These are phyloP conservation scores for Yamadazyma atlantica DNA, from an alignment of 1,139 yeast genomes.

Conservation along the genomic window DNA sequence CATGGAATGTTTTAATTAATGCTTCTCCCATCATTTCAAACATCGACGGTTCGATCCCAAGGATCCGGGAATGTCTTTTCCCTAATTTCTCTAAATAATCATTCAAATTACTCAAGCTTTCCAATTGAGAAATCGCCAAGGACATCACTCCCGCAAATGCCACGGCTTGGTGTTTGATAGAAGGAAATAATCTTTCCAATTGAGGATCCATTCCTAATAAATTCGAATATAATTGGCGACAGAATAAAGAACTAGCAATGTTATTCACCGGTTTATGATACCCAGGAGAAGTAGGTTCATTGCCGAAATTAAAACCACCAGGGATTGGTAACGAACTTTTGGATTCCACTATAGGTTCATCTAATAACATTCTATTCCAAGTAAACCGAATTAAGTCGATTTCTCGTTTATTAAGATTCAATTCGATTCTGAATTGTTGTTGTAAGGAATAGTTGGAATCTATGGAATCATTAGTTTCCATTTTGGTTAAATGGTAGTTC, in stretches of 20 bases:
- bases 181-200: conserved; percentile 59
- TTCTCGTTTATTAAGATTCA: conserved; percentile 31
- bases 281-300: conserved; percentile 7
- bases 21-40: conserved; percentile 83
- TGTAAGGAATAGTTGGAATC: conserved; percentile 22
- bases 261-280: conserved; percentile 10
- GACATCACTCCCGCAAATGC: conserved; percentile 80
- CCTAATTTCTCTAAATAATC: conserved; percentile 65
- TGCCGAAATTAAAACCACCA: conserved; percentile 22
- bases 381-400: conserved; percentile 43
- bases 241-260: conserved; percentile 51
- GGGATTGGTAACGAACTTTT: conserved; percentile 26
- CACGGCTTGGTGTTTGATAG: conserved; percentile 69
- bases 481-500: conserved; percentile 37
- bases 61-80: conserved; percentile 71
- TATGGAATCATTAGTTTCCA: conserved; percentile 51
- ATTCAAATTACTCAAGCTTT: conserved; percentile 45
- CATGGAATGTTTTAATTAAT: conserved; percentile 68
- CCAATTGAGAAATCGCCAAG: conserved; percentile 53
- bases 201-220: conserved; percentile 52
- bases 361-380: conserved; percentile 46
- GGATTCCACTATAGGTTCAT: conserved; percentile 27
- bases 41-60: conserved; percentile 71
- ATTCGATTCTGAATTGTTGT: conserved; percentile 21
- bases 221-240: conserved; percentile 64